Percentiles rank a stretch among this genome's conserved stretches.
Conservation (phyloP, 345 rosid species). For the Bruguiera parviflora region DNA sequence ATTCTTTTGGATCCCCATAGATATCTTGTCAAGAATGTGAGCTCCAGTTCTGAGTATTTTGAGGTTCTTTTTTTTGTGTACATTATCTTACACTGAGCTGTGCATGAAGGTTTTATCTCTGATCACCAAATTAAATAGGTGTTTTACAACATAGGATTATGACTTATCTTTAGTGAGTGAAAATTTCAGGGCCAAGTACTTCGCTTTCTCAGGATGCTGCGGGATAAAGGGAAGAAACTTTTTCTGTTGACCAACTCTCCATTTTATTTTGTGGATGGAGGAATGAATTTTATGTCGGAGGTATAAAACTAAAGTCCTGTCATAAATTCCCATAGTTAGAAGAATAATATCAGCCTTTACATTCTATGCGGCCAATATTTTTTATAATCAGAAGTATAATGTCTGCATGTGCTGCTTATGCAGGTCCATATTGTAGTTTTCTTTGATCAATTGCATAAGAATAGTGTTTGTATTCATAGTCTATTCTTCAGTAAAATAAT, state of each 20-base stretch:
- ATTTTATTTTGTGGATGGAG: slow-evolving; percentile 89
- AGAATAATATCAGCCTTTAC: too few relatives aligned
- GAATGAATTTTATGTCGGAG: slow-evolving; percentile 91
- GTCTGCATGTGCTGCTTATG: too few relatives aligned
- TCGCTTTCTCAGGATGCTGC: slow-evolving; percentile 64
- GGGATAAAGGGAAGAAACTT: slow-evolving; percentile 89
- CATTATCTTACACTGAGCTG: background rate
- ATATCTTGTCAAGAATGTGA: slow-evolving; percentile 79
- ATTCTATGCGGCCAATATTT: too few relatives aligned
- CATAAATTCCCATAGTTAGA: background rate
- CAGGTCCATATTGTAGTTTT: too few relatives aligned
- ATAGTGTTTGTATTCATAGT: too few relatives aligned
- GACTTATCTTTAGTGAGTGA: slow-evolving; percentile 8
- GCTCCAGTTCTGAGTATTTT: slow-evolving; percentile 18
- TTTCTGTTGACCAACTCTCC: slow-evolving; percentile 95
- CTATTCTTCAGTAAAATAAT: too few relatives aligned
- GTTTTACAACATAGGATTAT: slow-evolving; percentile 8
- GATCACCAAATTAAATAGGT: slow-evolving; percentile 4
- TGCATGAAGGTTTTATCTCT: background rate
- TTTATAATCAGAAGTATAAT: too few relatives aligned
- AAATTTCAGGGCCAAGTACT: slow-evolving; percentile 58
- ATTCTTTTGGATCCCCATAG: slow-evolving; percentile 78
- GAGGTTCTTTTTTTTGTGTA: background rate
- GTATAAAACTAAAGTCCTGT: slow-evolving; percentile 33
- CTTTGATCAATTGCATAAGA: too few relatives aligned